These are phyloP conservation scores for Salvia hispanica DNA, from an alignment of 257 asterid genomes.

Conservation along the genomic window DNA sequence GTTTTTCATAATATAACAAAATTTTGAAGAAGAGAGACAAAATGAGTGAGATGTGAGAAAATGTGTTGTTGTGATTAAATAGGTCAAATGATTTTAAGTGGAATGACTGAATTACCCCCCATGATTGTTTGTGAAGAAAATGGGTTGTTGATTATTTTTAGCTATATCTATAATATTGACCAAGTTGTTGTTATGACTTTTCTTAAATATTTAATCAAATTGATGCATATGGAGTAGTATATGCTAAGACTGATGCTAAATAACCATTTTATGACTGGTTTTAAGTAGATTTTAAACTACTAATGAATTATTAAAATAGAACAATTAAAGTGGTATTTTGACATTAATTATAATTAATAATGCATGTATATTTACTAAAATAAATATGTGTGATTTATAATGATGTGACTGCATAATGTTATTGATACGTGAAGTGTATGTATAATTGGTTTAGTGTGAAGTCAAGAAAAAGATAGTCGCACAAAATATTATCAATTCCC, in stretches of 20 bases:
- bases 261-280: too few species aligned
- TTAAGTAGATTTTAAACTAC: too few species aligned
- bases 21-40: background rate
- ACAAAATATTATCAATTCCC: constrained; percentile 2
- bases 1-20: constrained; percentile 25
- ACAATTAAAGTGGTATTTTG: too few species aligned
- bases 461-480: constrained; percentile 1
- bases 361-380: too few species aligned
- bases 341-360: too few species aligned
- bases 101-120: constrained; percentile 34
- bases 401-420: background rate
- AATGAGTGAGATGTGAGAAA: constrained; percentile 1
- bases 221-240: too few species aligned
- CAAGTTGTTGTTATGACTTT: constrained; percentile 25
- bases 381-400: background rate
- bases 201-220: background rate
- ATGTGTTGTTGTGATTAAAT: constrained; percentile 21
- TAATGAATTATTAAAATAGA: too few species aligned
- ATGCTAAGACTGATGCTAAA: too few species aligned
- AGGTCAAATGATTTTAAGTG: background rate
- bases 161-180: too few species aligned
- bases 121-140: constrained; percentile 26
- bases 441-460: background rate
- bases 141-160: constrained; percentile 18
- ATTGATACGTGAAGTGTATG: background rate